Base-by-base conservation (phyloP, 768 basidiomycete genomes). In the Calocybe gangraenosa region DNA sequence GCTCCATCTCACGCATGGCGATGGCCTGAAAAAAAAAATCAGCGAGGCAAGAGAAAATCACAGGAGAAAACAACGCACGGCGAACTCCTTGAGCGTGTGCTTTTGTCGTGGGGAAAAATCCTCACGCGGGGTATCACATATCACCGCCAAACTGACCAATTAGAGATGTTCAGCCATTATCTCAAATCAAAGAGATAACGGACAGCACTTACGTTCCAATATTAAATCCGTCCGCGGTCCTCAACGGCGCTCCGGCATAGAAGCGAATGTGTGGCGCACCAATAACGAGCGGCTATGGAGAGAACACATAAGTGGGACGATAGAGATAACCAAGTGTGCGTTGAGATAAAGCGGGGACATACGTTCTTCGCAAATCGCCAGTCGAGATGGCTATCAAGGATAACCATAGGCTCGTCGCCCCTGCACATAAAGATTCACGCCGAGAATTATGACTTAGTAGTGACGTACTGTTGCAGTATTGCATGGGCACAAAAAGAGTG, bases 51-150 rank as follows among this genome's bases (percentile, higher is more conserved):
- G 17, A 4, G 2, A 4, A 40, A 48, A 21, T 14, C 28, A 30
- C 30, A 28, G 11, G 25, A 28, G 15, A 58, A 32, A 51, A 74
- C 69, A 9, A 60, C 70, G 33, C 39, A 72, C 72, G 46, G 94
- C 93, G 58, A 96, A 96, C 63, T 96, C 94, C 61, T 95, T 95
- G 51, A 97, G 70, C 2, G 91, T 91, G 68, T 95, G 88, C 37
- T 92, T 71, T 55, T 93, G 90, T 36, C 93, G 73, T 7, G 93
- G 92, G 7, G 84, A 82, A 58, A 94, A 96, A 48, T 94, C 92
- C 15, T 78, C 72, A 37, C 87, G 74, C 1, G 92, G 90, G 32
- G 78, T 70, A 56, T 92, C 88, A 51, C 93, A 91, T 50, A 93
- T 80, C 23, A 97, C 75, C 30, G 89, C 85, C 44, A 97, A 67